These are phyloP conservation scores for Fusarium haematococcum DNA, from an alignment of 2,329 filamentous ascomycete species.

Conservation along the genomic window DNA sequence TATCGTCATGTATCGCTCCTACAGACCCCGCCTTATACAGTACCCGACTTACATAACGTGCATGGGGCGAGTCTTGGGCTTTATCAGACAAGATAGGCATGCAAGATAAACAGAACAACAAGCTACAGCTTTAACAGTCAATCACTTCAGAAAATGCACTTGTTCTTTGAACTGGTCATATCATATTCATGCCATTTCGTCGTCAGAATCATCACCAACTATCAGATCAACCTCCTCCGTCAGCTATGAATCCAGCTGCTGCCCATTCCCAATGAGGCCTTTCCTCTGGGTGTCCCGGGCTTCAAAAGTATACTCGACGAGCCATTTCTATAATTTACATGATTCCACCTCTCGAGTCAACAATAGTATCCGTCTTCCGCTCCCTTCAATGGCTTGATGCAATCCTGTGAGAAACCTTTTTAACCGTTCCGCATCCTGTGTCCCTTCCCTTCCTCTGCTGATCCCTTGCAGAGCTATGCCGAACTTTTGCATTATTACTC, in stretches of 20 bases:
- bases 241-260: conserved; percentile 1
- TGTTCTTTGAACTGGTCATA: conserved; percentile 45
- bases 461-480: conserved; percentile 32
- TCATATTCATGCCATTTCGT: conserved; percentile 50
- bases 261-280: conserved; percentile 6
- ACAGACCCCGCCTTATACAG: background rate
- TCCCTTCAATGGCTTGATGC: conserved; percentile 32
- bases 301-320: conserved; percentile 24
- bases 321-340: conserved; percentile 45
- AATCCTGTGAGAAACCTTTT: conserved; percentile 30
- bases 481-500: conserved; percentile 44
- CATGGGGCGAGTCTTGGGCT: background rate
- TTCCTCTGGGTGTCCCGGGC: conserved; percentile 3
- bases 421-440: conserved; percentile 29
- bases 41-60: background rate
- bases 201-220: conserved; percentile 46
- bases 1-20: background rate
- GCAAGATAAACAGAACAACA: background rate
- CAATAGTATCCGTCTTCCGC: conserved; percentile 10
- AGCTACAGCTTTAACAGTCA: background rate
- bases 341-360: conserved; percentile 24
- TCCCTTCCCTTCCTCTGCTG: conserved; percentile 33
- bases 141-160: background rate
- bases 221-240: conserved; percentile 38
- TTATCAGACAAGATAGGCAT: background rate